A percentile compares a stretch with the other conserved stretches of the same genome.
These are phyloP conservation scores for Elaeis oleifera DNA, from an alignment of 202 grass and related monocot genomes.

Conservation along the genomic window DNA sequence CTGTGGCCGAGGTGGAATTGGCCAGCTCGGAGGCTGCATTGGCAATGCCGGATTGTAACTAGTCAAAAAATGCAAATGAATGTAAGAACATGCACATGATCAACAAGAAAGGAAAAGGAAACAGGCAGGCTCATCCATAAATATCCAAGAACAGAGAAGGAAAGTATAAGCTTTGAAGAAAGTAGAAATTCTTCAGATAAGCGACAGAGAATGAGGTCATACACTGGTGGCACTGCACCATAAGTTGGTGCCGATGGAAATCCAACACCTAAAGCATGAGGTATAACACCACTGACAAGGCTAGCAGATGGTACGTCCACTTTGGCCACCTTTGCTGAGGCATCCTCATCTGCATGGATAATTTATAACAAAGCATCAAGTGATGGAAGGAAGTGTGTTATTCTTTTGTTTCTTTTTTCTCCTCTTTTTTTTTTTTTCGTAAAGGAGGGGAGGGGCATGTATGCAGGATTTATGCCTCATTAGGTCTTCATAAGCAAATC, in stretches of 20 bases:
- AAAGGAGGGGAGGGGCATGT: too few relatives aligned
- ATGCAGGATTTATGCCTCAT: too few relatives aligned
- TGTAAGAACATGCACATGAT: neutral
- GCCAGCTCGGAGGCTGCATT: neutral
- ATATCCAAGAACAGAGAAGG: too few relatives aligned
- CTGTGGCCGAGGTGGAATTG: constrained; percentile 1
- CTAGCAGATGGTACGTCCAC: constrained; percentile 15
- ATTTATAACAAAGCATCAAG: constrained; percentile 10
- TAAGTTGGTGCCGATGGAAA: neutral
- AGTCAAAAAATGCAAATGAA: constrained; percentile 13
- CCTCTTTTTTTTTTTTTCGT: too few relatives aligned
- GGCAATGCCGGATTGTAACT: constrained; percentile 4
- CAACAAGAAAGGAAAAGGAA: constrained; percentile 1
- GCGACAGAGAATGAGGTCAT: neutral
- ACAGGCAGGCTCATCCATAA: too few relatives aligned
- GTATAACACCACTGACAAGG: neutral
- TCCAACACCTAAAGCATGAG: neutral
- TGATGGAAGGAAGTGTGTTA: too few relatives aligned
- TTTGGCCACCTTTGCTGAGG: neutral
- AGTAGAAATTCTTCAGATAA: neutral
- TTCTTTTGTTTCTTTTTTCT: too few relatives aligned
- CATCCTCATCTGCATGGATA: constrained; percentile 12
- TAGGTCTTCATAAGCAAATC: too few relatives aligned
- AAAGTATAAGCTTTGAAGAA: neutral
- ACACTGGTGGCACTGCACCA: neutral